These are phyloP conservation scores for Aspergillus ochraceus DNA, from an alignment of 2,329 filamentous ascomycete species.

Conservation along the genomic window DNA sequence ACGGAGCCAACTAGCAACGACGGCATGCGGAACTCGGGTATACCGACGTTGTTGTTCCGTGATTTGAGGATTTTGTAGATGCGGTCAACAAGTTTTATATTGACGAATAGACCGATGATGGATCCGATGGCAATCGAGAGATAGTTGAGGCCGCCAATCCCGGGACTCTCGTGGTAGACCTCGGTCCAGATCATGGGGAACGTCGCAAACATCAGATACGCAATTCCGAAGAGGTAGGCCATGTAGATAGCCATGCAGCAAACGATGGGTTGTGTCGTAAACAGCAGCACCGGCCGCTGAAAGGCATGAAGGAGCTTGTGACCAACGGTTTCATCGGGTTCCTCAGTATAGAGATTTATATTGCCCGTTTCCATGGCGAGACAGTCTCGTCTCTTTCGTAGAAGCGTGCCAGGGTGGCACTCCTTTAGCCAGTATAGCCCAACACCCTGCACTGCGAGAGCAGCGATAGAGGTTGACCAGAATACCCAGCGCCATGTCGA, in stretches of 20 bases:
- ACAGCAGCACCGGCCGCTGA: conserved; percentile 56
- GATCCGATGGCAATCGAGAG: conserved; percentile 63
- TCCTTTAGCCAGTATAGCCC: conserved; percentile 64
- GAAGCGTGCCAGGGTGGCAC: conserved; percentile 65
- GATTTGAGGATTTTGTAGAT: conserved; percentile 49
- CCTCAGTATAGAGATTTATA: conserved; percentile 34
- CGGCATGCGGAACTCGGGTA: conserved; percentile 64
- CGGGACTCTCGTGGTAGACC: conserved; percentile 55
- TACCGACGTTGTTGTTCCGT: conserved; percentile 39
- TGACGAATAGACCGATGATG: conserved; percentile 52
- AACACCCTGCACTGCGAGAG: conserved; percentile 58
- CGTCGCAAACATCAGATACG: conserved; percentile 36
- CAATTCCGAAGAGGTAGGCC: conserved; percentile 57
- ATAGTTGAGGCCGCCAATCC: conserved; percentile 63
- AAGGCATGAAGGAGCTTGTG: conserved; percentile 36
- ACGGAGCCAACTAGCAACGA: conserved; percentile 55
- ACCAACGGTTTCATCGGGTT: background rate
- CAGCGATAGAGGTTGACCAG: conserved; percentile 63
- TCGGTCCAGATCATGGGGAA: conserved; percentile 57
- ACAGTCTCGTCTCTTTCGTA: conserved; percentile 54
- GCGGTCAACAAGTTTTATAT: conserved; percentile 48
- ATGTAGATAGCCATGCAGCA: conserved; percentile 55
- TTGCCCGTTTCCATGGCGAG: conserved; percentile 42
- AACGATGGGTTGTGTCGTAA: conserved; percentile 60
- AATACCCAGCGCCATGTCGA: conserved; percentile 73